phyloP scores from a whole-genome alignment of 371 early-diverging fungal genomes.

The Entomophthora muscae region DNA sequence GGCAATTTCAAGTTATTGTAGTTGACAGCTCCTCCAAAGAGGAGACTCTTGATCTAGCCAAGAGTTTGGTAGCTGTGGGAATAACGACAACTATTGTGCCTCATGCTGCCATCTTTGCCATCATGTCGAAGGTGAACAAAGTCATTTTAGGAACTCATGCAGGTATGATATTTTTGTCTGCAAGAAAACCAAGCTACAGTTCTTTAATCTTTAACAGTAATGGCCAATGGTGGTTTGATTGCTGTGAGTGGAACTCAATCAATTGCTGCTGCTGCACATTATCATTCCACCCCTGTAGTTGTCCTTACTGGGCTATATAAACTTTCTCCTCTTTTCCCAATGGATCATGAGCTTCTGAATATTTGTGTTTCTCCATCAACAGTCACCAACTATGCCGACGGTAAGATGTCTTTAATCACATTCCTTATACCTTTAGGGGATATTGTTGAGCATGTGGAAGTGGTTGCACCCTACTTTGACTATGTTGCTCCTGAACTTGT shows the following conservation, averaged over 20 bases:
- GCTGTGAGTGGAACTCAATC: slow-evolving; percentile 64
- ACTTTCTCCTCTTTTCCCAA: slow-evolving; percentile 72
- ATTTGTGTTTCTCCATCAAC: slow-evolving; percentile 56
- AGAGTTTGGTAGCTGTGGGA: slow-evolving; percentile 48
- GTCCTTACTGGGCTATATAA: slow-evolving; percentile 75
- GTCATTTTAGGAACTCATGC: slow-evolving; percentile 89
- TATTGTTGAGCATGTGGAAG: slow-evolving; percentile 48
- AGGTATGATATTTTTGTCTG: slow-evolving; percentile 24
- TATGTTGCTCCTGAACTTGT: slow-evolving; percentile 79
- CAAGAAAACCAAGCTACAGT: no score
- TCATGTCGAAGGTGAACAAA: slow-evolving; percentile 95
- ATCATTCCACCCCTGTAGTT: slow-evolving; percentile 75
- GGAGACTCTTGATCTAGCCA: slow-evolving; percentile 39
- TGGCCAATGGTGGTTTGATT: slow-evolving; percentile 85
- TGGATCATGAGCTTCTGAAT: slow-evolving; percentile 68
- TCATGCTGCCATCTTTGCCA: slow-evolving; percentile 86
- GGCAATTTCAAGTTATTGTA: slow-evolving; percentile 85
- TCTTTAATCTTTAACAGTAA: slow-evolving; percentile 23
- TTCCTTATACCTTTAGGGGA: slow-evolving; percentile 20
- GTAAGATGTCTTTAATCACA: slow-evolving; percentile 10
- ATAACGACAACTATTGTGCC: slow-evolving; percentile 85
- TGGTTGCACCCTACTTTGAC: slow-evolving; percentile 74
- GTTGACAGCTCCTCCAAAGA: slow-evolving; percentile 79
- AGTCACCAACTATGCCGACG: slow-evolving; percentile 63
- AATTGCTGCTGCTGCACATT: slow-evolving; percentile 79